Conservation (phyloP, 2,329 filamentous ascomycete genomes). For the Fusarium sp. region DNA sequence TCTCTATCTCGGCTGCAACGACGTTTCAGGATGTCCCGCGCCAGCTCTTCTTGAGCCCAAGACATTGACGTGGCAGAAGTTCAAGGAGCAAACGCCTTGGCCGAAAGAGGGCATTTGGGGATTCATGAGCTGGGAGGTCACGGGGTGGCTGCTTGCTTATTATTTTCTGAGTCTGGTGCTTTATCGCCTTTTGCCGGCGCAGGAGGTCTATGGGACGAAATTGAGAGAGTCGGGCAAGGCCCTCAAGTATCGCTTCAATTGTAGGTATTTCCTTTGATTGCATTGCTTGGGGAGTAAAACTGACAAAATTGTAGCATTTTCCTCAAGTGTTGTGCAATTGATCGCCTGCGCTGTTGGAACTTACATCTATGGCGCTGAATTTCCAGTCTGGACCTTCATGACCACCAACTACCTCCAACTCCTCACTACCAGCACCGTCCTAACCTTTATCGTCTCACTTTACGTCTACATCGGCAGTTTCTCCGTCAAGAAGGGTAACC, state of each 20-base stretch:
- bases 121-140: slow-evolving; percentile 72
- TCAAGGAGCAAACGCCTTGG: slow-evolving; percentile 83
- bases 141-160: slow-evolving; percentile 75
- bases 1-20: slow-evolving; percentile 85
- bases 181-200: slow-evolving; percentile 77
- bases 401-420: slow-evolving; percentile 87
- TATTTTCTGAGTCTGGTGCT: slow-evolving; percentile 78
- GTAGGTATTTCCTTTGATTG: slow-evolving; percentile 48
- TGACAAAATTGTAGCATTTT: slow-evolving; percentile 65
- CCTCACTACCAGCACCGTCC: slow-evolving; percentile 80
- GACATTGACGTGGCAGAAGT: slow-evolving; percentile 70
- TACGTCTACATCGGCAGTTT: slow-evolving; percentile 85
- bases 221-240: slow-evolving; percentile 71
- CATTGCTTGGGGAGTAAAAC: too few relatives aligned
- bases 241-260: slow-evolving; percentile 82
- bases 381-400: slow-evolving; percentile 88
- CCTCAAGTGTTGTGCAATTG: slow-evolving; percentile 75
- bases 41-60: slow-evolving; percentile 77
- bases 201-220: slow-evolving; percentile 72
- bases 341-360: slow-evolving; percentile 75
- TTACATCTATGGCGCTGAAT: slow-evolving; percentile 76
- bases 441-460: slow-evolving; percentile 74
- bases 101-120: slow-evolving; percentile 71
- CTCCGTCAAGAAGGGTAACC: slow-evolving; percentile 75
- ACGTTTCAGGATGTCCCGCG: slow-evolving; percentile 85